Base-by-base conservation (phyloP, 495 filamentous ascomycete genomes). In the Neurospora sp. region DNA sequence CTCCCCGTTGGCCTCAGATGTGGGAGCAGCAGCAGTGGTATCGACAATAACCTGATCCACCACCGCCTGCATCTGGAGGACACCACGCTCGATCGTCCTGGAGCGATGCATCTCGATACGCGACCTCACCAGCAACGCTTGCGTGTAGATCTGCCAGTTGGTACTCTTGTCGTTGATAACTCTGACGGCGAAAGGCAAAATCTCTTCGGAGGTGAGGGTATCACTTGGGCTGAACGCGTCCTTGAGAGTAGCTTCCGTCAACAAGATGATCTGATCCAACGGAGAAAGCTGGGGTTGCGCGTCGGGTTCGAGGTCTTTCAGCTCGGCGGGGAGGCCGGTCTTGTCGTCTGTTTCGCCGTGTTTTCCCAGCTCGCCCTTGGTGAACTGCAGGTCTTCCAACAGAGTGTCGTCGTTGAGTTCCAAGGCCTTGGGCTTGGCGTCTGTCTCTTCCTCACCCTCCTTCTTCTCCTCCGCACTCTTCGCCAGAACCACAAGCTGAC, bases 101-200 rank as follows among this genome's bases (percentile, higher is more conserved):
- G 93, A 92, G 72, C 87, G 88, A 79, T 94, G 92, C 0, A 92
- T 89, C 81, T 99, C 96, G 72, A 98, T 93, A 4, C 96, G 86
- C 78, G 93, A 95, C 59, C 96, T 88, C 6, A 97, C 90, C 3
- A 98, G 84, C 6, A 99, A 83, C 2, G 92, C 96, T 77, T 98
- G 93, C 0, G 96, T 98, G 79, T 99, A 98, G 27, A 97, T 90
- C 81, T 98, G 96, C 96, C 96, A 99, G 81, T 98, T 98, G 3
- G 93, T 94, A 75, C 92, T 91, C 68, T 94, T 93, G 71, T 96
- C 94, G 18, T 91, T 87, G 22, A 99, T 87, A 1, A 98, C 96
- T 20, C 96, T 89, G 27, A 90, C 90, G 6, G 94, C 96, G 79
- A 94, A 98, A 0, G 96, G 96, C 18, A 94, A 81, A 42, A 97